Evolutionary conservation across 805 yeast species (phyloP), one percentile per base, ranked within the genome.

Genomic region (Vanderwaltozyma tropicalis): DNA sequence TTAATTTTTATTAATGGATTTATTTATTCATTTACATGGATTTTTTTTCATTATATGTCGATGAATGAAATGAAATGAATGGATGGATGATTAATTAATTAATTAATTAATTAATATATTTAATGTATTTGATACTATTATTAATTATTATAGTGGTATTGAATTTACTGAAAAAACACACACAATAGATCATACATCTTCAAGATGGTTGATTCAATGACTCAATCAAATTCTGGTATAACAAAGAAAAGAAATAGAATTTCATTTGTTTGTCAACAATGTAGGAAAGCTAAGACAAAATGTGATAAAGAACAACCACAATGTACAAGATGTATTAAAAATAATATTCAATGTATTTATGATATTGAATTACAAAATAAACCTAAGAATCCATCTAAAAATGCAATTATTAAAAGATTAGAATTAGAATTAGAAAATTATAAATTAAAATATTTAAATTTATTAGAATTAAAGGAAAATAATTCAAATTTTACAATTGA

Each of bases 221-320:
- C n/a, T n/a, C n/a, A n/a, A n/a, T n/a, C n/a, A n/a, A n/a, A n/a
- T 28, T 20, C 20, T 15, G 26, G 19, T 13, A 14, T 30, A n/a
- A 18, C 20, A 9, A 46, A 41, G 27, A 55, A 47, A 30, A 47
- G 64, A 28, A 51, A 59, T 31, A 45, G 63, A 33, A 37, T 60
- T 6, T 60, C 64, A 0, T 60, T 48, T 38, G 62, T 58, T 13
- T 60, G 64, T 36, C 53, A 54, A 35, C 48, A 50, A 1, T 60
- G 64, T 35, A 41, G 63, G 34, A 49, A 47, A 34, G 48, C 59
- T 1, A 57, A 59, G 42, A 55, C 61, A 1, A 59, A 52, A 37
- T 60, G 64, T 39, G 62, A 60, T 40, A 50, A 53, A 29, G 49
- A 47, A 28, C 58, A 57, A 39, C 60, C 61, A 14, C 30, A 43